Conservation (phyloP, 768 basidiomycete species). For the Boletus vermiculosoides region DNA sequence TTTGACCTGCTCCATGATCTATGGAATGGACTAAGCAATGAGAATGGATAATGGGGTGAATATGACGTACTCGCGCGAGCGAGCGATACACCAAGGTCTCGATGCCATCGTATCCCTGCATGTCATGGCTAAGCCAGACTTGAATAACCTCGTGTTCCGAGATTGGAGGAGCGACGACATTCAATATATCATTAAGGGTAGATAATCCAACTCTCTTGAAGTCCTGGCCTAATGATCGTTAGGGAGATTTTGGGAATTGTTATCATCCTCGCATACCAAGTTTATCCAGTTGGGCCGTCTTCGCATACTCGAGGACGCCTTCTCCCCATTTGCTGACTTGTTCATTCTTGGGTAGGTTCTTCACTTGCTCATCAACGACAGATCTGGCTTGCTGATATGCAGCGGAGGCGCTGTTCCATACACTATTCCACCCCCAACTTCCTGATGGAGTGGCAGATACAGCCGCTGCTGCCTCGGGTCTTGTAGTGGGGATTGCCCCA, state of each 20-base stretch:
- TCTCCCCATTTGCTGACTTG: conserved; percentile 88
- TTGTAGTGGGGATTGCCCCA: conserved; percentile 23
- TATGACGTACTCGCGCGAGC: conserved; percentile 64
- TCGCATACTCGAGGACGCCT: conserved; percentile 83
- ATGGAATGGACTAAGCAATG: conserved; percentile 3
- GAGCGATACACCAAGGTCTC: conserved; percentile 92
- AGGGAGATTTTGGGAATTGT: neutral
- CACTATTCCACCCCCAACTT: conserved; percentile 80
- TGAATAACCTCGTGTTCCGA: conserved; percentile 98
- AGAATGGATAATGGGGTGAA: neutral
- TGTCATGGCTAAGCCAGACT: conserved; percentile 93
- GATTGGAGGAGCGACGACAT: conserved; percentile 97
- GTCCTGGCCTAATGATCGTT: conserved; percentile 65
- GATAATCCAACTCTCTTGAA: conserved; percentile 86
- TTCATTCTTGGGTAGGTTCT: conserved; percentile 80
- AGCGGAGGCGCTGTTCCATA: conserved; percentile 86
- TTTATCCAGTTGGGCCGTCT: conserved; percentile 86
- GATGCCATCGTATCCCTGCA: conserved; percentile 94
- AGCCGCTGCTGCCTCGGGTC: conserved; percentile 17
- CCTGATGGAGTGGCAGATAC: conserved; percentile 25
- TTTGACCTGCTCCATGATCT: conserved; percentile 95
- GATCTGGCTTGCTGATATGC: conserved; percentile 85
- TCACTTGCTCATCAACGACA: conserved; percentile 92
- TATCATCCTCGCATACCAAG: conserved; percentile 56
- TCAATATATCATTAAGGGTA: conserved; percentile 87